phyloP scores from a whole-genome alignment of 106 monocot species.

The Ottelia alismoides region DNA sequence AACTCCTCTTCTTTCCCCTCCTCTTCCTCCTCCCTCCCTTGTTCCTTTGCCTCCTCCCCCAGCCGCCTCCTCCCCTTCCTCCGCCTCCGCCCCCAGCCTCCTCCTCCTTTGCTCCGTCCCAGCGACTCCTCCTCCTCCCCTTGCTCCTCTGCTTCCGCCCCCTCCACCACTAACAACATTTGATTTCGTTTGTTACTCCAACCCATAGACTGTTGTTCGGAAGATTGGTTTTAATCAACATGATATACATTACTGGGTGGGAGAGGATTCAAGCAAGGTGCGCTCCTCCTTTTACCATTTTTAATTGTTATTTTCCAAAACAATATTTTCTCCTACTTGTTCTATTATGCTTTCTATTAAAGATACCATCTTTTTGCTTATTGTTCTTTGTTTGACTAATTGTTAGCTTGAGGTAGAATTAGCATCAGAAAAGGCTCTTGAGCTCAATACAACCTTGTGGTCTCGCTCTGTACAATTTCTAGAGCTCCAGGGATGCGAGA shows the following conservation, averaged over 20 bases:
- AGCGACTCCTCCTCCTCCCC: too few relatives aligned
- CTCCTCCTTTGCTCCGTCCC: too few relatives aligned
- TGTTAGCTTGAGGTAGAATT: slow-evolving; percentile 8
- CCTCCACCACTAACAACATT: too few relatives aligned
- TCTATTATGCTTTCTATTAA: too few relatives aligned
- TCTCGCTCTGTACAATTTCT: slow-evolving; percentile 14
- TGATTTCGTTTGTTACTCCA: neutral
- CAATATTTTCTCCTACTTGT: too few relatives aligned
- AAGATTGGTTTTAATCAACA: neutral
- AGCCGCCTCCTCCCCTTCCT: too few relatives aligned
- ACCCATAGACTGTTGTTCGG: neutral
- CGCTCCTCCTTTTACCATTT: neutral
- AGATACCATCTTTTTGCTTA: too few relatives aligned
- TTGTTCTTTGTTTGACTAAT: neutral
- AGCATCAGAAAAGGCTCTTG: slow-evolving; percentile 12
- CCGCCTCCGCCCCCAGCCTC: too few relatives aligned
- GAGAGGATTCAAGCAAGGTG: slow-evolving; percentile 8
- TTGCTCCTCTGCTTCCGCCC: too few relatives aligned
- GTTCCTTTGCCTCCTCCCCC: too few relatives aligned
- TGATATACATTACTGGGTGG: slow-evolving; percentile 14
- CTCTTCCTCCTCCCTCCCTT: too few relatives aligned
- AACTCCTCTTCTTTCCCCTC: too few relatives aligned
- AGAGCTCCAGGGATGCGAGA: slow-evolving; percentile 13
- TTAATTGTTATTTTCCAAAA: neutral
- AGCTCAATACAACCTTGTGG: slow-evolving; percentile 10